These are phyloP conservation scores for Podospora pseudocomata DNA, from an alignment of 495 filamentous ascomycete genomes.

Conservation along the genomic window DNA sequence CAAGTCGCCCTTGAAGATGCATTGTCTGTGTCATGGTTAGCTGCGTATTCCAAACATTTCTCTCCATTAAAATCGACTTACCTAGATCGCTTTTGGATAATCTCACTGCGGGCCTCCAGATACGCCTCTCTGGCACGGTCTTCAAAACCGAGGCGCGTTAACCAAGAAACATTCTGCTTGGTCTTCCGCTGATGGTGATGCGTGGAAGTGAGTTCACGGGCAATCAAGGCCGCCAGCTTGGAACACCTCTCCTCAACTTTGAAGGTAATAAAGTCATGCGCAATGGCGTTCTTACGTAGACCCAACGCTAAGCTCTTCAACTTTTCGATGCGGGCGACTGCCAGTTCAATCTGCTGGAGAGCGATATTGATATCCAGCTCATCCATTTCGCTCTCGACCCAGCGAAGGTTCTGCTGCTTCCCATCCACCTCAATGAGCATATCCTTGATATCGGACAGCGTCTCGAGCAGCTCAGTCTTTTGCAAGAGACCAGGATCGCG, in stretches of 20 bases:
- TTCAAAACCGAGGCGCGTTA: constrained; percentile 81
- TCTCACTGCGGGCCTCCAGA: constrained; percentile 67
- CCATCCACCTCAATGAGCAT: constrained; percentile 94
- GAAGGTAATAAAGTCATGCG: constrained; percentile 80
- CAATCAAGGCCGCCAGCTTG: constrained; percentile 70
- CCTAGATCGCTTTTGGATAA: constrained; percentile 78
- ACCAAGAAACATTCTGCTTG: constrained; percentile 69
- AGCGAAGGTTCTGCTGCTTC: constrained; percentile 90
- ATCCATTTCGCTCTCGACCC: constrained; percentile 93
- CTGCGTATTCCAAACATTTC: constrained; percentile 1
- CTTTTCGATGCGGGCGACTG: constrained; percentile 76
- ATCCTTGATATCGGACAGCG: constrained; percentile 65
- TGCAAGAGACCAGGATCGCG: constrained; percentile 68
- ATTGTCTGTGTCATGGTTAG: constrained; percentile 60
- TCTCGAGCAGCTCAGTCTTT: constrained; percentile 66
- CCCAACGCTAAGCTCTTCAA: constrained; percentile 72
- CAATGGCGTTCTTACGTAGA: constrained; percentile 77
- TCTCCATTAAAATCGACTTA: constrained; percentile 34
- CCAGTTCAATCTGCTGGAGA: constrained; percentile 81
- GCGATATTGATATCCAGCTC: constrained; percentile 95
- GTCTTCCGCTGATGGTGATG: constrained; percentile 70
- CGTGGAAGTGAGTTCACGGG: constrained; percentile 67
- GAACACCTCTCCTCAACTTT: constrained; percentile 85
- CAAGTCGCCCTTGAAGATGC: constrained; percentile 89
- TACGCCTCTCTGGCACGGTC: constrained; percentile 85